Base-by-base conservation (phyloP, 495 filamentous ascomycete genomes). In the Aspergillus haitiensis region DNA sequence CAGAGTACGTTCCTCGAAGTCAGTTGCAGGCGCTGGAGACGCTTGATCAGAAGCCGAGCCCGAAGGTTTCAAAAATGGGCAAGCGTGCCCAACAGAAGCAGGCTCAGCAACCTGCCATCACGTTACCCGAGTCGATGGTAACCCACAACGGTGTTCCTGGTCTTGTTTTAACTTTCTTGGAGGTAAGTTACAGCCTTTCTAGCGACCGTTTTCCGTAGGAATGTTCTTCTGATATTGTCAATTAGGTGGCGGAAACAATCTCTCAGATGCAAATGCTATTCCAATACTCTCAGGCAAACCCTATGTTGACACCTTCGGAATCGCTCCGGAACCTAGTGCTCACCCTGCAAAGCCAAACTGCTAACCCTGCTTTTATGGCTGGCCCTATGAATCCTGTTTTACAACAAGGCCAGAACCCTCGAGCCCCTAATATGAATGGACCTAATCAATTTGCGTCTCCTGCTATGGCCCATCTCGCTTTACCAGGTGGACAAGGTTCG, bases 261-360 rank as follows among this genome's bases (percentile, higher is more conserved):
- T 87, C 86, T 7, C 82, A 86, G 56, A 90, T 92, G 88, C 85
- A 82, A 66, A 78, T 85, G 33, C 63, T 91, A 4, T 88, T 89
- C 70, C 71, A 74, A 36, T 88, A 76, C 60, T 86, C 82, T 21
- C 83, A 86, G 39, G 60, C 75, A 13, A 78, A 89, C 57, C 79
- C 84, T 0, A 74, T 81, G 3, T 64, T 88, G 8, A 75, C 82
- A 1, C 84, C 88, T 1, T 82, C 84, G 31, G 73, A 80, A 39
- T 85, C 86, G 2, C 78, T 91, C 27, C 79, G 84, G 13, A 81
- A 83, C 61, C 86, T 86, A 45, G 82, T 88, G 42, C 72, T 63
- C 36, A 67, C 68, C 8, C 63, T 81, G 31, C 73, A 74, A 33
- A 62, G 55, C 11, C 73, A 76, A 45, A 66, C 60, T 36, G 67